A percentile compares a stretch with the other conserved stretches of the same genome.
phyloP scores from a whole-genome alignment of 495 filamentous ascomycete species.

The Xylaria acuta region DNA sequence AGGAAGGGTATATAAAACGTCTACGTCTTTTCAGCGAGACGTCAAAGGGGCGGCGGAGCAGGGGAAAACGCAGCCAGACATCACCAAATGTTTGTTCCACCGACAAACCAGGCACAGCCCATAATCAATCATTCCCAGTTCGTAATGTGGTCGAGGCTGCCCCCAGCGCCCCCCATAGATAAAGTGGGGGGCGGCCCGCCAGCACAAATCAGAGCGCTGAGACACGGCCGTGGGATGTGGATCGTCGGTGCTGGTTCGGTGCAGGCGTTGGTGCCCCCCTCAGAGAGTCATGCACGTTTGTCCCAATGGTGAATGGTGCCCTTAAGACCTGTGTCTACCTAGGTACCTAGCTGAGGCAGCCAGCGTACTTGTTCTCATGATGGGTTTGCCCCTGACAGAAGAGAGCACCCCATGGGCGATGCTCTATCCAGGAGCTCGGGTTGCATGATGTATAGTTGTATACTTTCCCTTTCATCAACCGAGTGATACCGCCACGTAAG shows the following conservation, averaged over 20 bases:
- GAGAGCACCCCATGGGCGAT: background rate
- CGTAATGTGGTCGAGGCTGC: conserved; percentile 15
- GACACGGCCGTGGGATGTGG: conserved; percentile 13
- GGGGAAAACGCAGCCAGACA: background rate
- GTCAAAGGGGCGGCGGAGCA: background rate
- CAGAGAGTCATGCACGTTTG: conserved; percentile 2
- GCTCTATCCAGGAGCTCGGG: background rate
- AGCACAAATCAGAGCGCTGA: conserved; percentile 25
- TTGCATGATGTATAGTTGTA: background rate
- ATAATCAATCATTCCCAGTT: conserved; percentile 11
- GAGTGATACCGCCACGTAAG: background rate
- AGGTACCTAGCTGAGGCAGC: background rate
- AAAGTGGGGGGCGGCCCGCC: conserved; percentile 4
- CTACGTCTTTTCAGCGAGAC: background rate
- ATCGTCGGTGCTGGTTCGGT: conserved; percentile 13
- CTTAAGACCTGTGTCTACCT: background rate
- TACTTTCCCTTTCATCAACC: background rate
- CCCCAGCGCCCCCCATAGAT: background rate
- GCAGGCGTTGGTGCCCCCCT: background rate
- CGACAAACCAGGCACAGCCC: conserved; percentile 13
- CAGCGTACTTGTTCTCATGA: background rate
- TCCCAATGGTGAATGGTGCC: background rate
- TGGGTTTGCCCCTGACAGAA: background rate
- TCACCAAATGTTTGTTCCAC: conserved; percentile 18
- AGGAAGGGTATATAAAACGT: background rate